Conservation (phyloP, 2,329 filamentous ascomycete genomes). For the Leptographium galeiforme region DNA sequence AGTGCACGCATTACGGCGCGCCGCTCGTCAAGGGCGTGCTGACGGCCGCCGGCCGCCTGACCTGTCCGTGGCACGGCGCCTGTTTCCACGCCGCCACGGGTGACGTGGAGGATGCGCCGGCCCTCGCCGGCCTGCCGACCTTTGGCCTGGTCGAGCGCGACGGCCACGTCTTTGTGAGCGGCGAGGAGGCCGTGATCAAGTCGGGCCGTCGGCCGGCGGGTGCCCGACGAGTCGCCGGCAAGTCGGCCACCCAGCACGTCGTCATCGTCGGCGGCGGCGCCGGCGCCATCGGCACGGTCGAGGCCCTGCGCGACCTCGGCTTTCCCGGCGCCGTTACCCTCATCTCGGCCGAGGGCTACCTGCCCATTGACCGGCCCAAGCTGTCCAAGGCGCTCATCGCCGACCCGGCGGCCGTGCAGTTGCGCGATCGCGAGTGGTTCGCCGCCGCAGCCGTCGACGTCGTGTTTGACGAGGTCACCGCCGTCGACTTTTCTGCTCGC, state of each 20-base stretch:
- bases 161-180: constrained; percentile 72
- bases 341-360: constrained; percentile 70
- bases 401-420: constrained; percentile 65
- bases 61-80: constrained; percentile 84
- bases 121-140: constrained; percentile 68
- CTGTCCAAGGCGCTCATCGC: constrained; percentile 85
- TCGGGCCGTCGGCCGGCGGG: constrained; percentile 59
- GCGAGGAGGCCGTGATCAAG: constrained; percentile 68
- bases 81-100: constrained; percentile 86
- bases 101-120: constrained; percentile 90
- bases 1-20: constrained; percentile 81
- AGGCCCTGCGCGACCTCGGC: constrained; percentile 69
- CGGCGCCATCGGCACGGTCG: constrained; percentile 67
- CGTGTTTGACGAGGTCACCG: constrained; percentile 51
- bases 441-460: constrained; percentile 44
- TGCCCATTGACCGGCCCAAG: constrained; percentile 88
- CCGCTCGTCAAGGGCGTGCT: constrained; percentile 78
- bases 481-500: constrained; percentile 63
- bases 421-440: constrained; percentile 68
- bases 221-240: constrained; percentile 50
- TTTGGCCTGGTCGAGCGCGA: constrained; percentile 74
- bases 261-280: constrained; percentile 84
- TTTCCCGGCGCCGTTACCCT: constrained; percentile 71
- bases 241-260: constrained; percentile 47
- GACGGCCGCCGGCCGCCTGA: constrained; percentile 67